A percentile compares a stretch with the other conserved stretches of the same genome.
Evolutionary conservation across 2,329 filamentous ascomycete genomes (phyloP).

Genomic region (Fusarium nygamai): DNA sequence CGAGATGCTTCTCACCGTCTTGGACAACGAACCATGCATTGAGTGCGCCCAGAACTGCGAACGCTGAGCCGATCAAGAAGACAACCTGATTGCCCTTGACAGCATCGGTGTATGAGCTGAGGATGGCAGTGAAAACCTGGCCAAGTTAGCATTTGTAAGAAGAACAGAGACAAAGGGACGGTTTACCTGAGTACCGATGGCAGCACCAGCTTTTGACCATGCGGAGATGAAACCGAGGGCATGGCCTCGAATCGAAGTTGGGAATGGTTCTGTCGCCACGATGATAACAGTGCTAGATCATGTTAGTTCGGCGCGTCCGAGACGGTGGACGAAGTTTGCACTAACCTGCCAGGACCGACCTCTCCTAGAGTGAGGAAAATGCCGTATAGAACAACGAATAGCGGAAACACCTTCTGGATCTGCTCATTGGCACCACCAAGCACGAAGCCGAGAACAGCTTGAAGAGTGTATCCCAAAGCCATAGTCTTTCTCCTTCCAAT

Average conservation of each 20-base stretch:
- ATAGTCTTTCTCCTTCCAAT: not conserved
- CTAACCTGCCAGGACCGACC: not conserved
- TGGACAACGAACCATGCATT: conserved; percentile 10
- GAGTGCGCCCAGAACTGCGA: not conserved
- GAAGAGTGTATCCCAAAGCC: not conserved
- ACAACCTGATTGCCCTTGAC: conserved; percentile 2
- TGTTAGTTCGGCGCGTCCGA: no score
- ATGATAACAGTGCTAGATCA: not conserved
- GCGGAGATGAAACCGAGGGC: not conserved
- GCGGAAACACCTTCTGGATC: not conserved
- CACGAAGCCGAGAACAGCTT: not conserved
- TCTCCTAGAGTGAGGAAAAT: not conserved
- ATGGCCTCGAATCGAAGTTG: conserved; percentile 1
- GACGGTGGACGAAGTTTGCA: no score
- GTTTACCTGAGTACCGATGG: not conserved
- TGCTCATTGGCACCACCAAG: not conserved
- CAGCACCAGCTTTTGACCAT: conserved; percentile 5
- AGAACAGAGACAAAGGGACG: not conserved
- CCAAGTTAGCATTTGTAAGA: not conserved
- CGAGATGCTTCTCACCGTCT: not conserved
- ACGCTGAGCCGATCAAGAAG: not conserved
- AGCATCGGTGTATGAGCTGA: not conserved
- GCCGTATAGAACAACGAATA: not conserved
- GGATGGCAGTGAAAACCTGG: not conserved
- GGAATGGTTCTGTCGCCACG: conserved; percentile 3